Evolutionary conservation across 176 grass and related monocot species (phyloP), one percentile per base, ranked within the genome.

Genomic region (Raddia distichophylla): DNA sequence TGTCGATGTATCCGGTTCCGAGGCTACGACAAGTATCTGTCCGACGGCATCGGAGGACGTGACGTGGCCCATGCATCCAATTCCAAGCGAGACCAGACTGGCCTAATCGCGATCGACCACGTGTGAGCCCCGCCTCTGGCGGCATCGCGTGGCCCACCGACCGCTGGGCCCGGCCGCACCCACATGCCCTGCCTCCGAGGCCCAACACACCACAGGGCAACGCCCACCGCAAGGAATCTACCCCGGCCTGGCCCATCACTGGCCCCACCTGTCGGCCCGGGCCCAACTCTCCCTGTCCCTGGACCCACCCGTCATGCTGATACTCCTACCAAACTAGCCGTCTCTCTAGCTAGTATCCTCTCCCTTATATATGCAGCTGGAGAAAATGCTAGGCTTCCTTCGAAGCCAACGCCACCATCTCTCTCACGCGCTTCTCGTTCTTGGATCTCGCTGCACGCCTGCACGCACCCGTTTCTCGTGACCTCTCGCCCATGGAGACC

Each of bases 241-340:
- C 77, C 81, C 76, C 71, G 64, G 71, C 72, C 83, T 42, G 71
- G 62, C 17, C 78, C 82, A 64, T 37, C 27, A 17, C 9, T 0
- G 73, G 83, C 7, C 83, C 78, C 83, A 43, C 78, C 71, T 85
- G 87, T 85, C 87, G 15, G 51, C 65, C 32, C 10, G 73, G 78
- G 2, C 56, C 86, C 64, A 34, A 14, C 42, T 52, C 69, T 64
- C 79, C 22, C 60, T 80, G 60, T 74, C 79, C 0, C 5, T 15
- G 7, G 79, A 7, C 86, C 75, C 86, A 50, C 67, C 17, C 3
- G 75, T 3, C 81, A 74, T 71, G 14, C 37, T 50, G 40, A 46
- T 64, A 69, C 73, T 2, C 43, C 32, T 16, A 34, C 48, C 54
- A 49, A 60, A 48, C 64, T 7, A 34, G 34, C 22, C 7, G 69